Evolutionary conservation across 164 flowering plant genomes (phyloP).

Genomic region (Magnolia kwangsiensis): DNA sequence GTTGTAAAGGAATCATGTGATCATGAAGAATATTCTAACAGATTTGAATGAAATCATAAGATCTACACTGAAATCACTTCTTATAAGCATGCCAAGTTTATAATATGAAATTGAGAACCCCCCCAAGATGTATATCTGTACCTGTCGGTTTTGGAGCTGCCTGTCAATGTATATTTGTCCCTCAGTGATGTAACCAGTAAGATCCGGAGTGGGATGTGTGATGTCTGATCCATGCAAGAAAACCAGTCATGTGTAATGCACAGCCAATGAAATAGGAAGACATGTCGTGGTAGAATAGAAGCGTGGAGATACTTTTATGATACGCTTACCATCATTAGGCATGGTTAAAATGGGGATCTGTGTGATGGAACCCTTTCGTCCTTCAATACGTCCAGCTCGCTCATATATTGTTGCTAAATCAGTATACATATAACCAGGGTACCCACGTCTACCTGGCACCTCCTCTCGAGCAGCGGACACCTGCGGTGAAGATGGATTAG

Average conservation of each 20-base stretch:
- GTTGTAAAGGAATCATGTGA: too few relatives aligned
- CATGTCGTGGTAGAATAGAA: background rate
- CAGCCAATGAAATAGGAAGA: background rate
- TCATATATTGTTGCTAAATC: constrained; percentile 97
- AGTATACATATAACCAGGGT: constrained; percentile 99
- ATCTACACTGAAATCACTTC: too few relatives aligned
- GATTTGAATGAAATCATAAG: too few relatives aligned
- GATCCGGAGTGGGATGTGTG: constrained; percentile 99
- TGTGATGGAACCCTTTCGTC: constrained; percentile 93
- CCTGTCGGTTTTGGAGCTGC: constrained; percentile 93
- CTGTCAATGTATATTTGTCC: constrained; percentile 97
- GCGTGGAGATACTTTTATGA: background rate
- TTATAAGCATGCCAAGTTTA: too few relatives aligned
- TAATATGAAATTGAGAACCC: too few relatives aligned
- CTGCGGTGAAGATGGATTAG: constrained; percentile 28
- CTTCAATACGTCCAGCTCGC: constrained; percentile 98
- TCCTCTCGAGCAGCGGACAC: constrained; percentile 99
- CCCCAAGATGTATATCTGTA: constrained; percentile 11
- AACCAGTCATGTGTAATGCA: background rate
- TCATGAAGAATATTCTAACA: too few relatives aligned
- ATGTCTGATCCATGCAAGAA: constrained; percentile 52
- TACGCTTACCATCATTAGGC: constrained; percentile 87
- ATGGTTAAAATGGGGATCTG: constrained; percentile 96
- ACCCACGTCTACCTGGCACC: constrained; percentile 99
- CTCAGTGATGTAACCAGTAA: constrained; percentile 96